Base-by-base conservation (phyloP, 2,329 filamentous ascomycete species). In the Zopfia rhizophila region DNA sequence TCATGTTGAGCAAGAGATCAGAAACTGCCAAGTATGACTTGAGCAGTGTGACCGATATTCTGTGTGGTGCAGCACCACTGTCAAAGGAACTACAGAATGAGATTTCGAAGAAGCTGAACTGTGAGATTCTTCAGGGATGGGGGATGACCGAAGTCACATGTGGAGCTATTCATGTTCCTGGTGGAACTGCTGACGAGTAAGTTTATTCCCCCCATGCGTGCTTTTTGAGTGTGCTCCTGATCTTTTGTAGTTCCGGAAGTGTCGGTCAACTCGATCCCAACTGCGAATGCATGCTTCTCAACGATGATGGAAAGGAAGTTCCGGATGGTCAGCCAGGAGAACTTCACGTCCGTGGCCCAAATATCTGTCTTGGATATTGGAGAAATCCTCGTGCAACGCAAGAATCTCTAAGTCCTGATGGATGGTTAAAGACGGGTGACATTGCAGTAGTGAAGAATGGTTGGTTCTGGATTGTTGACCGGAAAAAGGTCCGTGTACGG, bases 101-200 rank as follows among this genome's bases (percentile, higher is more conserved):
- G 36, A 66, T 75, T 4, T 61, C 58, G 5, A 58, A 44, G 35
- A 66, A 62, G 36, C 63, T 74, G 35, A 58, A 58, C 7, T 68
- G 70, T 24, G 57, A 67, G 23, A 69, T 75, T 22, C 52, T 64
- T 17, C 72, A 75, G 40, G 71, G 69, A 2, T 76, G 71, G 72
- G 72, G 72, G 1, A 74, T 73, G 70, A 72, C 70, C 3, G 73
- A 75, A 38, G 70, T 74, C 10, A 75, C 70, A 7, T 74, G 71
- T 50, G 70, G 69, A n/a, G 68, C 64, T 1, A 68, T 74, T 14
- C 48, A 68, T 36, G 71, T 75, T 14, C 58, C 66, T 14, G 68
- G 72, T 12, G 63, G 62, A 10, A 62, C 54, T 6, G 43, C 56
- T n/a, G 66, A 70, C 39, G 59, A 68, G 68, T 70, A 58, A 52